These are phyloP conservation scores for Macrocystidia cucumis DNA, from an alignment of 1,284 basidiomycete species.

Conservation along the genomic window DNA sequence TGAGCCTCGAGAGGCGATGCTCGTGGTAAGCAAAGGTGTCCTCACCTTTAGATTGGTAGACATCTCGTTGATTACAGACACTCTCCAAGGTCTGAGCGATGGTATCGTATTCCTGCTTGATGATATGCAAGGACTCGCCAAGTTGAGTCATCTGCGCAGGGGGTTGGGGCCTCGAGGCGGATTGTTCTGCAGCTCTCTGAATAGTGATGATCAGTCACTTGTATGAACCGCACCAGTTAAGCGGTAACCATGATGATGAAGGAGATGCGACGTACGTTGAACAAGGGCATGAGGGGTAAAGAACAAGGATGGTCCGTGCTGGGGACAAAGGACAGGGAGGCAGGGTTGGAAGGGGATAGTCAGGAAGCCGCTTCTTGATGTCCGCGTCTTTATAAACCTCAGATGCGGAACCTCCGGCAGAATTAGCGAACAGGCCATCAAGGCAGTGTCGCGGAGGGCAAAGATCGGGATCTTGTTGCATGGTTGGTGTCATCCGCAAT, in stretches of 20 bases:
- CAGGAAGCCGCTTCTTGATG: too few species aligned
- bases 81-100: constrained; percentile 63
- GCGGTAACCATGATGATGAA: too few species aligned
- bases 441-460: too few species aligned
- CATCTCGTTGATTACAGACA: constrained; percentile 78
- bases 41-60: constrained; percentile 84
- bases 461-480: too few species aligned
- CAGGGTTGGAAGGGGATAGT: constrained; percentile 5
- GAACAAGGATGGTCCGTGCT: constrained; percentile 10
- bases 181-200: constrained; percentile 60
- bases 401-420: too few species aligned
- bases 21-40: not conserved
- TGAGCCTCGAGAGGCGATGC: constrained; percentile 8
- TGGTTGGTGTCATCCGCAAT: too few species aligned
- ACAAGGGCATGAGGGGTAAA: constrained; percentile 10
- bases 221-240: constrained; percentile 10
- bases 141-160: constrained; percentile 28
- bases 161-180: constrained; percentile 26
- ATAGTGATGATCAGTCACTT: constrained; percentile 28
- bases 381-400: too few species aligned
- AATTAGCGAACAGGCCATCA: too few species aligned
- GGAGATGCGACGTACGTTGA: constrained; percentile 10
- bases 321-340: constrained; percentile 2
- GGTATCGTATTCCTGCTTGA: constrained; percentile 83
- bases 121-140: constrained; percentile 76